A percentile compares a stretch with the other conserved stretches of the same genome.
Evolutionary conservation across 306 rosid genomes (phyloP).

Genomic region (Dryas alaskensis): DNA sequence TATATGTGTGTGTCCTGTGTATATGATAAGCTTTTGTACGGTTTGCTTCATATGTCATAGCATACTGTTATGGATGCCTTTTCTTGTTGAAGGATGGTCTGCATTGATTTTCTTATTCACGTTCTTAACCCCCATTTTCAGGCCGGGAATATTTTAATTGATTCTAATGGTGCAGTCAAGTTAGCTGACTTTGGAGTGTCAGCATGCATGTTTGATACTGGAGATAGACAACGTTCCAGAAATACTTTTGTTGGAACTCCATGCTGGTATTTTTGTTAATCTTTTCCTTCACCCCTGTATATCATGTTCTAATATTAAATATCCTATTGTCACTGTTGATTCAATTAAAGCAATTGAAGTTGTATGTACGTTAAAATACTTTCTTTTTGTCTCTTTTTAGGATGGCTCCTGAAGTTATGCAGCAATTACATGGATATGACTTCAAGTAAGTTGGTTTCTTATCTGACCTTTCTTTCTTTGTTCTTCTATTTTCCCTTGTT

Average conservation of each 20-base stretch:
- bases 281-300: constrained; percentile 18
- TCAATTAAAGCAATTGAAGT: background rate
- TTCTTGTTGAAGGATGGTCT: constrained; percentile 17
- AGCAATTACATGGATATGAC: constrained; percentile 95
- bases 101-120: constrained; percentile 25
- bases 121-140: constrained; percentile 36
- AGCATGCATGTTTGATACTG: constrained; percentile 88
- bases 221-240: constrained; percentile 92
- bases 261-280: constrained; percentile 66
- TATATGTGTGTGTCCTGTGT: constrained; percentile 4
- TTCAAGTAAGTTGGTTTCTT: constrained; percentile 69
- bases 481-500: background rate
- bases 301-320: background rate
- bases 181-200: constrained; percentile 98
- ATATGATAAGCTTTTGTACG: background rate
- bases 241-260: constrained; percentile 99
- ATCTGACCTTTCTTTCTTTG: background rate
- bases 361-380: constrained; percentile 18
- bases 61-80: background rate
- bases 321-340: constrained; percentile 9
- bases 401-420: constrained; percentile 99
- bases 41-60: background rate
- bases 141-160: constrained; percentile 94
- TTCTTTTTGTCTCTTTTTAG: constrained; percentile 36
- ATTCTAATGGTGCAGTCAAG: constrained; percentile 84